Base-by-base conservation (phyloP, 345 rosid species). In the Rhodomyrtus tomentosa region DNA sequence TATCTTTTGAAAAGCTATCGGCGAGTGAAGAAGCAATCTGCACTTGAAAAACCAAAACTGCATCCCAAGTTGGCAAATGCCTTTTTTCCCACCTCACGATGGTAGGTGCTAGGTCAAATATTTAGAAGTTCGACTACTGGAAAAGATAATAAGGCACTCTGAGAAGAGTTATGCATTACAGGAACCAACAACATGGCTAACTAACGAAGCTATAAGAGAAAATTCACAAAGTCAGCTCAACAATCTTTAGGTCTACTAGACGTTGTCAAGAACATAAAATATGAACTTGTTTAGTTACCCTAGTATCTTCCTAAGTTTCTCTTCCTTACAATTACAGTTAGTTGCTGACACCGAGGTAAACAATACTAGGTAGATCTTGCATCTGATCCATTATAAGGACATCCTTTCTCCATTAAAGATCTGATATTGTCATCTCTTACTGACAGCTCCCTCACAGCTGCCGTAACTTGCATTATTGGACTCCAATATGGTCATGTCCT, bases 401-500 rank as follows among this genome's bases (percentile, higher is more conserved):
- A 49, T 12, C 10, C 51, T 55, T 56, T 55, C 36, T 82, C 29
- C 73, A 40, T 15, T 73, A 55, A 55, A 32, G 82, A 48, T 40
- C 40, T 3, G 2, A 80, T 29, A 29, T 68, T 62, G 32, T 20
- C 76, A 68, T 32, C 76, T 68, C 50, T 13, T 82, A 21, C 29
- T 54, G 55, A 36, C 89, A 91, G 91, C 88, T 91, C 91, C 84
- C 59, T 91, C 56, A 88, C 90, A 50, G 93, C 89, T 68, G 89
- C 89, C 25, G 88, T 86, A 54, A 85, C 90, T 38, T 88, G 90
- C 89, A 83, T 91, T 29, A 82, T 91, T 84, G 93, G 93, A 81
- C 93, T 91, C 81, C 93, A 91, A 52, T 91, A 84, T 25, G 93
- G 93, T 24, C 93, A 91, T 74, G 82, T 85, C 83, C 93, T 91